phyloP scores from a whole-genome alignment of 2,329 filamentous ascomycete genomes.

The Colletotrichum viniferum region DNA sequence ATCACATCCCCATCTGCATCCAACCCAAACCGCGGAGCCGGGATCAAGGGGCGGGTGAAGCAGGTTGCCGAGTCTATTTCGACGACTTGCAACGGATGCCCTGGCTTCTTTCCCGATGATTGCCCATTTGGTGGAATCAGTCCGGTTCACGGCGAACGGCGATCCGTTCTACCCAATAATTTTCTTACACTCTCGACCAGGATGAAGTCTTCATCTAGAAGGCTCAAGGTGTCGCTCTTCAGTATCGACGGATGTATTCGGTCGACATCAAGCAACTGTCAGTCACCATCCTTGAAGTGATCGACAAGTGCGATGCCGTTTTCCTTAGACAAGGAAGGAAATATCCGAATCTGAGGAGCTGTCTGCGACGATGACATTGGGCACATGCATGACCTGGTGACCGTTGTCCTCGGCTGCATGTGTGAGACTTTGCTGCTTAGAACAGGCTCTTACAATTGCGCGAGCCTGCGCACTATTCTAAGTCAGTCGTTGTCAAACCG shows the following conservation, averaged over 20 bases:
- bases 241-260: not conserved
- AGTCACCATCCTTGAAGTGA: not conserved
- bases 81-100: constrained; percentile 19
- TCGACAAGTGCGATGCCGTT: not conserved
- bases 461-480: not conserved
- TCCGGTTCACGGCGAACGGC: not conserved
- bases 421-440: not conserved
- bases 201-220: not conserved
- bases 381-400: not conserved
- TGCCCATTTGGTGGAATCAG: not conserved
- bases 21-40: constrained; percentile 21
- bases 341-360: not conserved
- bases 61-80: constrained; percentile 19
- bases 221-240: not conserved
- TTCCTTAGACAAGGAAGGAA: not conserved
- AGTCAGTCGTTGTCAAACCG: not conserved
- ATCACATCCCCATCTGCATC: constrained; percentile 13
- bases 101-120: not conserved
- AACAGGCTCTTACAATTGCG: not conserved
- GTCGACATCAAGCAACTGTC: not conserved
- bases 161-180: not conserved
- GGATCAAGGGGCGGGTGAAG: constrained; percentile 18
- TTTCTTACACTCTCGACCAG: not conserved
- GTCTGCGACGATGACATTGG: not conserved
- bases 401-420: not conserved